Evolutionary conservation across 108 stramenopile species (phyloP).

Genomic region (Cyclotella kingstonii): DNA sequence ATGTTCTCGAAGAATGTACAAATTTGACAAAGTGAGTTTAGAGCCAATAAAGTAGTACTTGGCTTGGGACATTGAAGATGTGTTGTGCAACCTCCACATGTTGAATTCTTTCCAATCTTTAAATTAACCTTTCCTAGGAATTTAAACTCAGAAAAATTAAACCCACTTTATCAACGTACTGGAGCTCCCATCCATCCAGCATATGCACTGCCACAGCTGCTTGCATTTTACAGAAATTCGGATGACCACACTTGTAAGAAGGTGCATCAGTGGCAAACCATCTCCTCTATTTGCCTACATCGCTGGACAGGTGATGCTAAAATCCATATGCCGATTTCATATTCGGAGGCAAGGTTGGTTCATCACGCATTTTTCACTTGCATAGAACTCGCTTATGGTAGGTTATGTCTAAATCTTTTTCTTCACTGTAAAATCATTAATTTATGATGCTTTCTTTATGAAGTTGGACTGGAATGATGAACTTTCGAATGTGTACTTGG

Average conservation of each 20-base stretch:
- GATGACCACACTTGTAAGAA: background rate
- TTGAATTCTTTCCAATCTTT: background rate
- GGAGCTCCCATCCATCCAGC: slow-evolving; percentile 75
- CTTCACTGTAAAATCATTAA: no score
- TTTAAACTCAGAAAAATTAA: slow-evolving; percentile 16
- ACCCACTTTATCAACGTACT: slow-evolving; percentile 59
- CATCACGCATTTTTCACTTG: background rate
- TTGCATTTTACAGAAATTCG: slow-evolving; percentile 44
- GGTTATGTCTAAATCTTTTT: no score
- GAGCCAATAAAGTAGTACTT: background rate
- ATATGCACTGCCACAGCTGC: slow-evolving; percentile 76
- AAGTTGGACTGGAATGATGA: slow-evolving; percentile 80
- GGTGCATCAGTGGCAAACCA: slow-evolving; percentile 57
- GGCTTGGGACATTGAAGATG: no score
- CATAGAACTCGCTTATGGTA: background rate
- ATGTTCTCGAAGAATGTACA: slow-evolving; percentile 58
- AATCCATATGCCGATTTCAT: slow-evolving; percentile 59
- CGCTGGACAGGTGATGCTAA: slow-evolving; percentile 56
- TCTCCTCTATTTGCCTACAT: slow-evolving; percentile 61
- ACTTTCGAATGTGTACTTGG: slow-evolving; percentile 64
- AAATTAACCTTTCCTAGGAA: background rate
- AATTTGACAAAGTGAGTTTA: slow-evolving; percentile 29
- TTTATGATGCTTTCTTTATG: background rate
- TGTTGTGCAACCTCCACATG: no score
- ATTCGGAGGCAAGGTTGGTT: slow-evolving; percentile 66